Conservation (phyloP, 192 early-diverging fungal genomes). For the Nowakowskiella sp. region DNA sequence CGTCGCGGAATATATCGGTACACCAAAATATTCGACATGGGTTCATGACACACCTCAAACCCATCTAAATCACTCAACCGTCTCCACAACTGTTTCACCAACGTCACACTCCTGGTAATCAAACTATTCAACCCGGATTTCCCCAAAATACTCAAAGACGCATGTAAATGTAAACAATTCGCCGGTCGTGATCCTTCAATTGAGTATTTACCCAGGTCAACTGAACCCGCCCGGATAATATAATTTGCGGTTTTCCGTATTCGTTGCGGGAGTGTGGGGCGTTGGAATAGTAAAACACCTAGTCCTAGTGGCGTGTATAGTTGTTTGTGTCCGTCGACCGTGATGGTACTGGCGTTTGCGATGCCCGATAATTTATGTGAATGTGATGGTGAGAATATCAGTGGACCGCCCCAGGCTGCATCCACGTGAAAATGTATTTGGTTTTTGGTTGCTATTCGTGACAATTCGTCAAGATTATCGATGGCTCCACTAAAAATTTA, state of each 20-base stretch:
- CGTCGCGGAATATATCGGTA: constrained; percentile 39
- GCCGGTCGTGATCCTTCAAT: constrained; percentile 48
- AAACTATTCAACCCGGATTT: constrained; percentile 49
- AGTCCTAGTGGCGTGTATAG: constrained; percentile 54
- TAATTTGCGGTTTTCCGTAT: constrained; percentile 53
- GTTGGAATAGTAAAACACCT: constrained; percentile 39
- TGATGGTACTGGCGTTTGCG: constrained; percentile 40
- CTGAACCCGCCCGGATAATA: constrained; percentile 40
- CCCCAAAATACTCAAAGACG: constrained; percentile 37
- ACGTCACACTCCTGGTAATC: constrained; percentile 35
- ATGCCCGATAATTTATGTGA: constrained; percentile 37
- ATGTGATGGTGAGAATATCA: constrained; percentile 47
- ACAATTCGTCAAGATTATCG: constrained; percentile 29
- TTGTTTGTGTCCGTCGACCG: constrained; percentile 54
- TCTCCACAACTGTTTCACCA: constrained; percentile 37
- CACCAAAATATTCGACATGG: constrained; percentile 42
- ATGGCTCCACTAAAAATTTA: constrained; percentile 33
- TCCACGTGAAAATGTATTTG: constrained; percentile 50
- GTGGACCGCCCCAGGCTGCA: constrained; percentile 50
- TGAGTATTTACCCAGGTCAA: constrained; percentile 47
- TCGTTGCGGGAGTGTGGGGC: constrained; percentile 17
- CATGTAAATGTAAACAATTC: constrained; percentile 43
- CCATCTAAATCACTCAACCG: constrained; percentile 22
- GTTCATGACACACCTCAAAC: constrained; percentile 39
- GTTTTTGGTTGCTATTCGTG: constrained; percentile 13